Evolutionary conservation across 805 yeast species (phyloP).

Genomic region (Ogataea kodamae): DNA sequence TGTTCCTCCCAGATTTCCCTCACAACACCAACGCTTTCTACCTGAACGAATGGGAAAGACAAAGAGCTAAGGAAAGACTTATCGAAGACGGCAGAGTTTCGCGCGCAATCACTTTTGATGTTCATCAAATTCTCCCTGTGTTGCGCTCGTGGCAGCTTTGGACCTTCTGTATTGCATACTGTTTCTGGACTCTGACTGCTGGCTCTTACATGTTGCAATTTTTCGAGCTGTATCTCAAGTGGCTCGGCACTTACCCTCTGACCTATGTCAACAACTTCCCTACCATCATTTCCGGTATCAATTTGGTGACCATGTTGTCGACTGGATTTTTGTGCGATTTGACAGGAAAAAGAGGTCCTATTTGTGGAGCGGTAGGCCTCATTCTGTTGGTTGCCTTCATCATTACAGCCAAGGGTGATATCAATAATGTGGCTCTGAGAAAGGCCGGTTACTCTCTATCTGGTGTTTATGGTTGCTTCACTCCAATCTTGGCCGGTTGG

Average conservation of each 20-base stretch:
- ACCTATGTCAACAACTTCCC: conserved; percentile 49
- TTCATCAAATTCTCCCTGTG: conserved; percentile 38
- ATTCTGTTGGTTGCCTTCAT: conserved; percentile 36
- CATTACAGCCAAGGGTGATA: conserved; percentile 20
- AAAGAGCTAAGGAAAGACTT: conserved; percentile 21
- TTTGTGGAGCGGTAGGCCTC: conserved; percentile 45
- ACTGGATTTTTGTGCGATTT: conserved; percentile 30
- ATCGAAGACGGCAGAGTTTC: conserved; percentile 38
- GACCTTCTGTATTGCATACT: conserved; percentile 24
- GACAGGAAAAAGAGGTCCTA: conserved; percentile 25
- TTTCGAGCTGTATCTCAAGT: conserved; percentile 38
- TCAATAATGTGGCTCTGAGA: conserved; percentile 17
- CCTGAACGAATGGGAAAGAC: conserved; percentile 21
- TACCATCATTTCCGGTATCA: conserved; percentile 52
- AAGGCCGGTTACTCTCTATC: conserved; percentile 24
- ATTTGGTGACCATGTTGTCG: conserved; percentile 42
- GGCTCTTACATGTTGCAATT: conserved; percentile 27
- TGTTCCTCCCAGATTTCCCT: conserved; percentile 56
- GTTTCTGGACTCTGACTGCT: conserved; percentile 28
- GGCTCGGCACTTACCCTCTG: conserved; percentile 42
- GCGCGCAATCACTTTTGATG: conserved; percentile 29
- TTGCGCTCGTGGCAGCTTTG: conserved; percentile 47
- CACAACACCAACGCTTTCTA: conserved; percentile 21
- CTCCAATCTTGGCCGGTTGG: conserved; percentile 61
- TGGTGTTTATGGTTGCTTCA: conserved; percentile 44